phyloP scores from a whole-genome alignment of 495 filamentous ascomycete species.

The Aspergillus wentii region DNA sequence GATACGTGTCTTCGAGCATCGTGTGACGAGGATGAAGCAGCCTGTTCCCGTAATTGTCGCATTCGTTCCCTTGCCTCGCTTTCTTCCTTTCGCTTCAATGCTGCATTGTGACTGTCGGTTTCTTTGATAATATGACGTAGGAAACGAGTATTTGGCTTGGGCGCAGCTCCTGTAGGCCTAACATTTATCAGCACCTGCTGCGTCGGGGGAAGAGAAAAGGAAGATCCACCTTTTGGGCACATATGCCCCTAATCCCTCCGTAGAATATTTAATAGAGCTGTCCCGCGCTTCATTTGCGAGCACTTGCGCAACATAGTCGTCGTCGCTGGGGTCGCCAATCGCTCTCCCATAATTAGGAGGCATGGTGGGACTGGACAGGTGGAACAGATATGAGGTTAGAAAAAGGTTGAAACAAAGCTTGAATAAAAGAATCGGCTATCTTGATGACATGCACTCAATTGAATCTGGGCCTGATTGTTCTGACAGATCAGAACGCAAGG shows the following conservation, averaged over 20 bases:
- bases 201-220: background rate
- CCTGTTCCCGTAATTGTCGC: constrained; percentile 36
- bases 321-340: constrained; percentile 44
- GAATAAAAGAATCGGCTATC: too few species aligned
- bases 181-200: constrained; percentile 2
- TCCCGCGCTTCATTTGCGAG: constrained; percentile 69
- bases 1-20: constrained; percentile 12
- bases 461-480: too few species aligned
- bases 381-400: background rate
- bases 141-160: constrained; percentile 89
- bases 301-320: constrained; percentile 71
- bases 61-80: constrained; percentile 56
- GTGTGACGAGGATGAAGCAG: constrained; percentile 24
- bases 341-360: constrained; percentile 11
- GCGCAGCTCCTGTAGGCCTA: constrained; percentile 58
- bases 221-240: constrained; percentile 59
- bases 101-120: constrained; percentile 85
- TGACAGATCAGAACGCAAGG: too few species aligned
- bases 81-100: constrained; percentile 76
- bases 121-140: constrained; percentile 83
- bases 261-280: constrained; percentile 64
- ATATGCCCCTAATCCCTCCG: constrained; percentile 67
- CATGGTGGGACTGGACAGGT: constrained; percentile 7
- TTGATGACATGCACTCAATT: too few species aligned
- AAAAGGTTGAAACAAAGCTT: background rate